Base-by-base conservation (phyloP, 345 rosid species). In the Ceriops tagal region DNA sequence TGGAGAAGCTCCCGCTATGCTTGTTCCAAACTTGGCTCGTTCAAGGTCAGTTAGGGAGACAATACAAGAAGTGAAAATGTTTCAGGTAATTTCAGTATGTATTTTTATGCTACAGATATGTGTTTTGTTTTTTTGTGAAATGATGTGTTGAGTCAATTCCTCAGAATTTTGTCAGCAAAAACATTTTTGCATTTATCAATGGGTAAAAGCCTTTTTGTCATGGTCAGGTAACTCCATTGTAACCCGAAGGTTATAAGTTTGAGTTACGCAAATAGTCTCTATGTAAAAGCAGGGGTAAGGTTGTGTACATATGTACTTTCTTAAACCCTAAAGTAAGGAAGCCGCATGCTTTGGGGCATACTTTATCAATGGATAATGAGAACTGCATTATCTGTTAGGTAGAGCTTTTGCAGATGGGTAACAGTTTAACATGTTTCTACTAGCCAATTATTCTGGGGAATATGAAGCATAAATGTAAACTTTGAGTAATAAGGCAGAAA, bases 51-150 rank as follows among this genome's bases (percentile, higher is more conserved):
- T 91, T 60, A 86, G 86, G 81, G 91, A 83, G 78, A 78, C 86
- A n/a, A 80, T 93, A 53, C 90, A 88, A 69, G 92, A 90, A 83
- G 90, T 87, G 66, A 85, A 81, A 79, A 86, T 92, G 93, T 86
- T 92, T 64, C 97, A 87, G 92, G 97, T 93, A 81, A 16, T 34
- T 27, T 24, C n/a, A 8, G 22, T 21, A 22, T 22, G 16, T 6
- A 9, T 19, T 47, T 16, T 27, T n/a, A 53, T 61, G 31, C 66
- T 26, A 31, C 49, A 51, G 5, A 21, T 20, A 20, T 53, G 20
- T 34, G 1, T 34, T 34, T 34, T 22, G 59, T 30, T 65, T 16
- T 20, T 9, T 10, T 18, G 46, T 31, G 19, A 19, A 62, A 10
- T 13, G 9, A 20, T 46, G 19, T 32, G 51, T 39, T 4, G 24